Conservation (phyloP, 2,329 filamentous ascomycete genomes). For the Triangularia setosa region DNA sequence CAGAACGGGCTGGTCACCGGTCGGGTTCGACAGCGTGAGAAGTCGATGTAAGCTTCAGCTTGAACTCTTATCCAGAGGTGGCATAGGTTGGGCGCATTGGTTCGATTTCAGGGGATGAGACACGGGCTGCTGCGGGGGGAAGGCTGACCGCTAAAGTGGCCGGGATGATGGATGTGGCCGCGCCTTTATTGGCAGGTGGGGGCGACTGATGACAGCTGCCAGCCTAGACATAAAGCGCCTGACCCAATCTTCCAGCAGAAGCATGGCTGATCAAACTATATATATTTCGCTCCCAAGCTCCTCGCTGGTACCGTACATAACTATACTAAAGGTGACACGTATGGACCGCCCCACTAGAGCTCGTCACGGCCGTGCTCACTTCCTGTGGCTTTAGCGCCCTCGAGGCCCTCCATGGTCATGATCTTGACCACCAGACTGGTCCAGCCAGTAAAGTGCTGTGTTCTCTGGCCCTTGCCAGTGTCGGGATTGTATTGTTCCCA, state of each 20-base stretch:
- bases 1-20: background rate
- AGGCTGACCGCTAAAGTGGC: background rate
- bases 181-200: background rate
- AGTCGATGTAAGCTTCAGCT: background rate
- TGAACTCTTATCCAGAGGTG: background rate
- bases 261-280: background rate
- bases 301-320: background rate
- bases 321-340: background rate
- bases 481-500: constrained; percentile 99
- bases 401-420: constrained; percentile 83
- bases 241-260: background rate
- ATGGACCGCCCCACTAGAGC: constrained; percentile 33
- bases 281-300: background rate
- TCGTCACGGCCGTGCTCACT: constrained; percentile 41
- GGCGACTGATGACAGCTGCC: background rate
- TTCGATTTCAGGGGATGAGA: background rate
- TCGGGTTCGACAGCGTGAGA: background rate
- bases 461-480: constrained; percentile 87
- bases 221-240: no score
- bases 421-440: constrained; percentile 98
- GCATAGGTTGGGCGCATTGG: background rate
- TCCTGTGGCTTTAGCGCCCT: constrained; percentile 20
- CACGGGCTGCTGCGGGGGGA: background rate
- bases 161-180: background rate
- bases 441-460: constrained; percentile 98